Base-by-base conservation (phyloP, 2,329 filamentous ascomycete species). In the Endothia cerciana region DNA sequence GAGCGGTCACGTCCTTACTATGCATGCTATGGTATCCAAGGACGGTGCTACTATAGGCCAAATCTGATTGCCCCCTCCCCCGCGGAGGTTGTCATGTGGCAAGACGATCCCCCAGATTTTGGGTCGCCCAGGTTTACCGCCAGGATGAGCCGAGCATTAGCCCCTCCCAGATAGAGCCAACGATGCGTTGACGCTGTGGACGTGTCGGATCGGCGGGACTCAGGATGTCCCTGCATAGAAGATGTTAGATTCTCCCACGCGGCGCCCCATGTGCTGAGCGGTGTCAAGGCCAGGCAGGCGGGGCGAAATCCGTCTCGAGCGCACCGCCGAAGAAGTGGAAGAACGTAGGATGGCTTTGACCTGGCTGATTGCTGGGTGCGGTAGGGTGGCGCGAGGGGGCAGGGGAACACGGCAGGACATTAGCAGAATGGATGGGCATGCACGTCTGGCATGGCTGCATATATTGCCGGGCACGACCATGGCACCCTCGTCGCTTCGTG, bases 401-500 rank as follows among this genome's bases (percentile, higher is more conserved):
- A 59, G 25, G 56, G 38, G 38, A 28, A 28, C 38, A 45, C 40
- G 36, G 38, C 40, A 59, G 36, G 41, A 28, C 22, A 45, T 49
- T 60, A 38, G 58, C 58, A 60, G n/a, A 60, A 17, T n/a, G 22
- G 45, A 30, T 2, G 59, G 22, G 59, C 28, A 38, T 45, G 45
- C 25, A 51, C 13, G 33, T 61, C 22, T 61, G 30, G 43, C 45
- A 49, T 53, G 45, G 59, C 33, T 61, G 59, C 59, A 61, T 43
- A 40, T 51, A 47, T 25, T 61, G 59, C 59, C 59, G 45, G 59
- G n/a, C 10, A 30, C 38, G 13, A 43, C 38, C 19, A 22, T 25
- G 19, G 25, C 38, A 58, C 17, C 38, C 17, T 45, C 40, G n/a
- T 11, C 15, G 11, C 11, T 45, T 43, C 40, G 51, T 55, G 51